Evolutionary conservation across 2,329 filamentous ascomycete genomes (phyloP).

Genomic region (Calonectria pteridis): DNA sequence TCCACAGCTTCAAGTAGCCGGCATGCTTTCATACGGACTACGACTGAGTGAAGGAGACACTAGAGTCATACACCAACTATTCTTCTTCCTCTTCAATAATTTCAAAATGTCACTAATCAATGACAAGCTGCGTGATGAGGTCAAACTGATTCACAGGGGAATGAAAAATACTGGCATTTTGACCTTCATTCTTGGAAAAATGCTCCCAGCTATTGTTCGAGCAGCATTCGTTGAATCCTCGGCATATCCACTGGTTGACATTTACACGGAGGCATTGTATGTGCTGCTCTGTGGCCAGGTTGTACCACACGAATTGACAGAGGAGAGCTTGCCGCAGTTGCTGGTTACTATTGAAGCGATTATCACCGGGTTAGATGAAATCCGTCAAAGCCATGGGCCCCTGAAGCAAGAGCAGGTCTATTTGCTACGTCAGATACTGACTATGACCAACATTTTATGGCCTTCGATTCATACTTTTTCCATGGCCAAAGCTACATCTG

Average conservation of each 20-base stretch:
- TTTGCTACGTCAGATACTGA: slow-evolving; percentile 45
- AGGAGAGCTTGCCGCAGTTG: slow-evolving; percentile 50
- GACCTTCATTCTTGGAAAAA: slow-evolving; percentile 62
- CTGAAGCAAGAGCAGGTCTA: slow-evolving; percentile 45
- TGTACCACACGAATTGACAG: slow-evolving; percentile 53
- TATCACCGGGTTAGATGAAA: slow-evolving; percentile 44
- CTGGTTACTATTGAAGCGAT: slow-evolving; percentile 49
- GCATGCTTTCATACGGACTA: slow-evolving; percentile 68
- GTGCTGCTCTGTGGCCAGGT: slow-evolving; percentile 50
- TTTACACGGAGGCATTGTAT: slow-evolving; percentile 61
- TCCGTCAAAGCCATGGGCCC: slow-evolving; percentile 27
- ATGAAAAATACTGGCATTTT: slow-evolving; percentile 60
- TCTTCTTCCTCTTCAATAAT: slow-evolving; percentile 69
- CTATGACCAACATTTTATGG: slow-evolving; percentile 48
- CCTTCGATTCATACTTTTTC: slow-evolving; percentile 42
- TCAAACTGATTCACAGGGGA: slow-evolving; percentile 59
- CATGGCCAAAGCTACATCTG: slow-evolving; percentile 19
- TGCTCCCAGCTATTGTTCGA: slow-evolving; percentile 66
- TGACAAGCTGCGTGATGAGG: slow-evolving; percentile 61
- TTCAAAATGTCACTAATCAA: slow-evolving; percentile 67
- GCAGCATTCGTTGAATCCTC: slow-evolving; percentile 50
- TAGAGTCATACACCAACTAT: slow-evolving; percentile 62
- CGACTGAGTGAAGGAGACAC: slow-evolving; percentile 65
- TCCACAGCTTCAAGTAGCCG: slow-evolving; percentile 67
- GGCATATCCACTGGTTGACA: slow-evolving; percentile 63